Percentiles rank a stretch among this genome's conserved stretches.
Evolutionary conservation across 108 stramenopile species (phyloP).

Genomic region (Fragilariopsis cylindrus): DNA sequence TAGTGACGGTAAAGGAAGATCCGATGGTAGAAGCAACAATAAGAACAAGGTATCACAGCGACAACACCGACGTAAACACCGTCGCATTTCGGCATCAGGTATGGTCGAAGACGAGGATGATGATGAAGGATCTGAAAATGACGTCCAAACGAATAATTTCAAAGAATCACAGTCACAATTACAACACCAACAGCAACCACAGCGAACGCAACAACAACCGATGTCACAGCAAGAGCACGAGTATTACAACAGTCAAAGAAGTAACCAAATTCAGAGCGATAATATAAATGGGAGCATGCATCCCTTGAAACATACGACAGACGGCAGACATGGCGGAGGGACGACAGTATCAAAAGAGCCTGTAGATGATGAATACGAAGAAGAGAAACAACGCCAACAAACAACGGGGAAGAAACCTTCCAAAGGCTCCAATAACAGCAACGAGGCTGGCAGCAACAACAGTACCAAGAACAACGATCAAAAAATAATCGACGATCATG

Average conservation of each 20-base stretch:
- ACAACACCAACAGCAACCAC: conserved; percentile 1
- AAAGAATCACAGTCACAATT: not conserved
- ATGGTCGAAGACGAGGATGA: not conserved
- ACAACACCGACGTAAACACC: conserved; percentile 12
- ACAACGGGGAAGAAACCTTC: conserved; percentile 4
- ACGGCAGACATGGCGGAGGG: not conserved
- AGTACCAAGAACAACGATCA: no score
- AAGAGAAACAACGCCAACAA: not conserved
- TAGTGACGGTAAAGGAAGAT: not conserved
- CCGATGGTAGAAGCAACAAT: not conserved
- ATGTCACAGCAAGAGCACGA: not conserved
- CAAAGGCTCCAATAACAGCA: conserved; percentile 8
- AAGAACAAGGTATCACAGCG: conserved; percentile 6
- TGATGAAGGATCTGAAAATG: conserved; percentile 7
- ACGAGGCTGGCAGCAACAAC: not conserved
- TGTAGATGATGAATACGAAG: conserved; percentile 5
- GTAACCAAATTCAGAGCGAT: not conserved
- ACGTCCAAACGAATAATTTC: not conserved
- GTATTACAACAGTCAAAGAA: not conserved
- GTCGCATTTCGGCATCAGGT: not conserved
- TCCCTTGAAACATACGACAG: not conserved
- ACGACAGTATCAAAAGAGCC: not conserved
- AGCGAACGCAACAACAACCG: conserved; percentile 2
- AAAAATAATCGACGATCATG: not conserved
- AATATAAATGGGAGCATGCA: not conserved